Conservation (phyloP, 83 land plant species). For the Thuja plicata region DNA sequence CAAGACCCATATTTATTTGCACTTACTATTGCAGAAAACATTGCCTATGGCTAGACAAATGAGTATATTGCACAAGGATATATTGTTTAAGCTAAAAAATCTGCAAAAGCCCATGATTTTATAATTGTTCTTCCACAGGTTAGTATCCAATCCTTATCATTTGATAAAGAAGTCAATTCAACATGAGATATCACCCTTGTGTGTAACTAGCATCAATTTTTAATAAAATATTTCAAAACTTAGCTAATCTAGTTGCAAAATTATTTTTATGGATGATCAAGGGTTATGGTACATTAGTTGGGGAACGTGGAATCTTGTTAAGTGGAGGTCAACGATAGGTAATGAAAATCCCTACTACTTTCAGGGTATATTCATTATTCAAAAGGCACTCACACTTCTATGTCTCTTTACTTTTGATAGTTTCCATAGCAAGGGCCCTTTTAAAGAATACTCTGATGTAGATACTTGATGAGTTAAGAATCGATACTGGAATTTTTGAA, state of each 20-base stretch:
- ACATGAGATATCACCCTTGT: neutral
- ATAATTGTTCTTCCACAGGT: conserved; percentile 93
- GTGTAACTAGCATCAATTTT: neutral
- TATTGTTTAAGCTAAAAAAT: conserved; percentile 88
- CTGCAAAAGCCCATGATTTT: conserved; percentile 99
- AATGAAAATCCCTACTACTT: neutral
- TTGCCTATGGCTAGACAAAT: conserved; percentile 96
- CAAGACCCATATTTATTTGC: conserved; percentile 99
- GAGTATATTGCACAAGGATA: conserved; percentile 81
- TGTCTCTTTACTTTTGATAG: conserved; percentile 55
- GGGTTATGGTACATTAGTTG: conserved; percentile 95
- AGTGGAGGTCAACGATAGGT: conserved; percentile 99
- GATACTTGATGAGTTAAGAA: conserved; percentile 88
- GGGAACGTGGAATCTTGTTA: conserved; percentile 92
- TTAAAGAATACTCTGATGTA: conserved; percentile 93
- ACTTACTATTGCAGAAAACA: conserved; percentile 94
- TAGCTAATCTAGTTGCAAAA: neutral
- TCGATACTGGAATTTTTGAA: neutral
- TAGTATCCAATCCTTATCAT: neutral
- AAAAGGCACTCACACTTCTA: neutral
- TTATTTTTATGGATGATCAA: conserved; percentile 19
- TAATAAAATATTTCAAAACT: neutral
- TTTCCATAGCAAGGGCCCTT: conserved; percentile 94
- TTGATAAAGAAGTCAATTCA: neutral
- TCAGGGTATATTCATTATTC: neutral